Conservation (phyloP, 306 rosid species). For the Ormosia emarginata region DNA sequence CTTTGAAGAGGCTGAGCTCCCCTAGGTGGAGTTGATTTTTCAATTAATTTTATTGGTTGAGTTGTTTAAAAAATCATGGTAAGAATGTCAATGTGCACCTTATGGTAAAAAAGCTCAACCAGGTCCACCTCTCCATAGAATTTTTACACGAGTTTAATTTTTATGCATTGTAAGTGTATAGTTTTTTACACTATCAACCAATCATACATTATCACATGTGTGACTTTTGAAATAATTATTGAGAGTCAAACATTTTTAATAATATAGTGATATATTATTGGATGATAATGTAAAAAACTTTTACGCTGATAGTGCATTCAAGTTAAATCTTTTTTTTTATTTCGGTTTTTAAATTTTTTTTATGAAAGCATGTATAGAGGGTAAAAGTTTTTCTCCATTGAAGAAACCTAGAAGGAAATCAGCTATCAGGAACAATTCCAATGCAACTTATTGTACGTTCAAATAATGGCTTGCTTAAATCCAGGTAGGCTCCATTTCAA, state of each 20-base stretch:
- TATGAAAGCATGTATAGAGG: neutral
- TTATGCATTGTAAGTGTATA: too few relatives aligned
- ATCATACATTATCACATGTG: too few relatives aligned
- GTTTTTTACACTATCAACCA: too few relatives aligned
- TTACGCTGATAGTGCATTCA: too few relatives aligned
- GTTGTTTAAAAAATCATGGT: neutral
- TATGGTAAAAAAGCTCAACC: neutral
- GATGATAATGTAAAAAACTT: too few relatives aligned
- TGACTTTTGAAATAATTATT: too few relatives aligned
- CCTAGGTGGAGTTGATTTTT: neutral
- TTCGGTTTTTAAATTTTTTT: neutral
- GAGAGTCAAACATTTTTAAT: too few relatives aligned
- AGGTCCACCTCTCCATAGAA: neutral
- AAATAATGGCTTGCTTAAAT: constrained; percentile 13
- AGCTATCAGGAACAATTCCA: constrained; percentile 40
- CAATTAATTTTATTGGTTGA: neutral
- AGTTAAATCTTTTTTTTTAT: neutral
- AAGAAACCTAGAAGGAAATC: constrained; percentile 41
- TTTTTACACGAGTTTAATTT: neutral
- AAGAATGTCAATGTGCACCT: neutral
- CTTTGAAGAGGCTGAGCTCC: neutral
- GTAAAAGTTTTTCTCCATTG: neutral
- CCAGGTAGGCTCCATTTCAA: constrained; percentile 24
- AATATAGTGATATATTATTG: too few relatives aligned
- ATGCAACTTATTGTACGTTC: constrained; percentile 12